phyloP scores from a whole-genome alignment of 2,329 filamentous ascomycete species.

The Fusarium duplospermum region DNA sequence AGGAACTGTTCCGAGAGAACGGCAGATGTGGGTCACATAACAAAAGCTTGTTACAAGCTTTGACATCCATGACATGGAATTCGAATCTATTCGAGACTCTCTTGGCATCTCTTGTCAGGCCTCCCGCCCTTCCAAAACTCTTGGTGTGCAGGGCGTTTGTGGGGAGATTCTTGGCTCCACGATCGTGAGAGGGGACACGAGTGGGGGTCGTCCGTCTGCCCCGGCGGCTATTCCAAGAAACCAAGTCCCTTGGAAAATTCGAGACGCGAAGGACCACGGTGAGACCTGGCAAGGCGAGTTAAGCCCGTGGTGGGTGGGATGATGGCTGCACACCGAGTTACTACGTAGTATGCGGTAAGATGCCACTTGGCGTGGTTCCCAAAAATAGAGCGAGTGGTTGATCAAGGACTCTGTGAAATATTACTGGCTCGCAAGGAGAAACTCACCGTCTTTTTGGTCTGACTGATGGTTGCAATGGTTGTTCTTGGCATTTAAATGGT shows the following conservation, averaged over 20 bases:
- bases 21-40: conserved; percentile 5
- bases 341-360: background rate
- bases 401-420: conserved; percentile 7
- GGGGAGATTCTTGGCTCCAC: conserved; percentile 24
- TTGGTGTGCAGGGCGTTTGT: conserved; percentile 23
- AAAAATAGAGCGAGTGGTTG: conserved; percentile 12
- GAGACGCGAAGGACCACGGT: background rate
- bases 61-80: conserved; percentile 2
- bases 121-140: conserved; percentile 16
- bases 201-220: conserved; percentile 11
- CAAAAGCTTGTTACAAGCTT: conserved; percentile 19
- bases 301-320: background rate
- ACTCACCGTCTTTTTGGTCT: background rate
- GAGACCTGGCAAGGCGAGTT: background rate
- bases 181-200: conserved; percentile 12
- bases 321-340: background rate
- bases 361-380: conserved; percentile 11
- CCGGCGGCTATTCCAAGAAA: conserved; percentile 4
- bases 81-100: background rate
- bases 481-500: background rate
- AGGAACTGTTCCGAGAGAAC: conserved; percentile 14
- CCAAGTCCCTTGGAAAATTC: background rate
- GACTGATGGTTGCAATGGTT: background rate
- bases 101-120: conserved; percentile 14
- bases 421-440: background rate